These are phyloP conservation scores for Zangia roseola DNA, from an alignment of 768 basidiomycete genomes.

Conservation along the genomic window DNA sequence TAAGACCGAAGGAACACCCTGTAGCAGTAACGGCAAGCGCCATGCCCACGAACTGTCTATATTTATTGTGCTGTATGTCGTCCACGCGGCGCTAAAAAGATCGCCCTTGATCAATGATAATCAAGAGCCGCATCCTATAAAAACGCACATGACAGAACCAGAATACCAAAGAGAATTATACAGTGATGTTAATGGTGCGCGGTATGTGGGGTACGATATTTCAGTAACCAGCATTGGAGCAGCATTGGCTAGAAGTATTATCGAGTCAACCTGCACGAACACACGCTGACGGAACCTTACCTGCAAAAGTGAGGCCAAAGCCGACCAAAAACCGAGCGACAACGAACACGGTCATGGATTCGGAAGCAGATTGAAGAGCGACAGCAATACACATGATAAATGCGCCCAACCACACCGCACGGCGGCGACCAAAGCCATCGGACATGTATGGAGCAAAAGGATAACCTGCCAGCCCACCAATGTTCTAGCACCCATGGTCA, in stretches of 20 bases:
- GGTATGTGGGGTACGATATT: slow-evolving; percentile 81
- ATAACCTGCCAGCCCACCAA: slow-evolving; percentile 64
- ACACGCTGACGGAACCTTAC: slow-evolving; percentile 27
- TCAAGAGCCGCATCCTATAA: neutral
- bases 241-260: slow-evolving; percentile 49
- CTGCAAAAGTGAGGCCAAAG: slow-evolving; percentile 72
- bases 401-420: slow-evolving; percentile 66
- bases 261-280: neutral
- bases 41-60: slow-evolving; percentile 71
- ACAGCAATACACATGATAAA: slow-evolving; percentile 66
- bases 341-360: slow-evolving; percentile 76
- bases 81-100: slow-evolving; percentile 67
- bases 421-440: slow-evolving; percentile 69
- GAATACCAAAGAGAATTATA: slow-evolving; percentile 89
- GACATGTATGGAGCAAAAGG: slow-evolving; percentile 72
- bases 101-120: neutral
- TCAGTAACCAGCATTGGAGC: slow-evolving; percentile 86
- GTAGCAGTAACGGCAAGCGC: slow-evolving; percentile 77
- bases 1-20: slow-evolving; percentile 65
- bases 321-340: slow-evolving; percentile 78
- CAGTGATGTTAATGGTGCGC: slow-evolving; percentile 71
- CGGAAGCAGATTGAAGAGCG: slow-evolving; percentile 67
- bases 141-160: slow-evolving; percentile 68
- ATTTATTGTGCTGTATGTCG: slow-evolving; percentile 78
- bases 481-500: slow-evolving; percentile 45